These are phyloP conservation scores for Trametes pubescens DNA, from an alignment of 1,284 basidiomycete genomes.

Conservation along the genomic window DNA sequence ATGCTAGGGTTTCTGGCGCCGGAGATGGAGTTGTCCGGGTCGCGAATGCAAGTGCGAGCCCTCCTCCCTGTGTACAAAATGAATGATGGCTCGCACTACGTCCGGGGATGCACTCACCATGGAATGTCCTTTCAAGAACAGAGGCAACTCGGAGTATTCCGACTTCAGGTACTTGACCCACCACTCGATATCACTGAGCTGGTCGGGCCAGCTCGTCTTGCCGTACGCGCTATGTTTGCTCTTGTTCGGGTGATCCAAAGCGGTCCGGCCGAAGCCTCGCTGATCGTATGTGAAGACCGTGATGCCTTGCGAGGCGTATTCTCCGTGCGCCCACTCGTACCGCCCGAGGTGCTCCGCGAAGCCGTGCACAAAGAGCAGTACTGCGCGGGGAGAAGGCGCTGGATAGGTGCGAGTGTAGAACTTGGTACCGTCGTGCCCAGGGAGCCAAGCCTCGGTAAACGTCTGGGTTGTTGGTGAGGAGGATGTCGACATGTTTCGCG, in stretches of 20 bases:
- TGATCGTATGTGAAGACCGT: slow-evolving; percentile 84
- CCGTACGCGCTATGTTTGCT: slow-evolving; percentile 64
- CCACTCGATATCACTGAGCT: slow-evolving; percentile 76
- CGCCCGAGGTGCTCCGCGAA: slow-evolving; percentile 85
- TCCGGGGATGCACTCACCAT: slow-evolving; percentile 68
- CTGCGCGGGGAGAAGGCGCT: slow-evolving; percentile 61
- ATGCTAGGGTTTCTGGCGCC: slow-evolving; percentile 49
- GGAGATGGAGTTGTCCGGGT: slow-evolving; percentile 52
- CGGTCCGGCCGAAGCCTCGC: slow-evolving; percentile 87
- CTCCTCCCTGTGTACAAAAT: slow-evolving; percentile 64
- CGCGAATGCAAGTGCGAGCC: slow-evolving; percentile 66
- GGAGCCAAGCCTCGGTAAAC: slow-evolving; percentile 46
- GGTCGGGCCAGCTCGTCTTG: slow-evolving; percentile 74
- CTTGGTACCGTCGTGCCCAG: slow-evolving; percentile 48
- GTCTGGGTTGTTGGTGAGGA: neutral
- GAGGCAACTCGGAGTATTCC: slow-evolving; percentile 55
- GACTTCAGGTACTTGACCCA: slow-evolving; percentile 63
- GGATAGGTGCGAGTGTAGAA: slow-evolving; percentile 54
- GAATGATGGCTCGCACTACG: neutral
- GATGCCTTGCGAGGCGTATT: slow-evolving; percentile 64
- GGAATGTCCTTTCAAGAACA: slow-evolving; percentile 85
- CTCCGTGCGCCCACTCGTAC: slow-evolving; percentile 74
- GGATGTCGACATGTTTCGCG: neutral
- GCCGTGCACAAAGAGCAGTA: slow-evolving; percentile 85
- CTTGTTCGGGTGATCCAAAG: slow-evolving; percentile 58